Conservation (phyloP, 371 early-diverging fungal species). For the Mucor indicus region DNA sequence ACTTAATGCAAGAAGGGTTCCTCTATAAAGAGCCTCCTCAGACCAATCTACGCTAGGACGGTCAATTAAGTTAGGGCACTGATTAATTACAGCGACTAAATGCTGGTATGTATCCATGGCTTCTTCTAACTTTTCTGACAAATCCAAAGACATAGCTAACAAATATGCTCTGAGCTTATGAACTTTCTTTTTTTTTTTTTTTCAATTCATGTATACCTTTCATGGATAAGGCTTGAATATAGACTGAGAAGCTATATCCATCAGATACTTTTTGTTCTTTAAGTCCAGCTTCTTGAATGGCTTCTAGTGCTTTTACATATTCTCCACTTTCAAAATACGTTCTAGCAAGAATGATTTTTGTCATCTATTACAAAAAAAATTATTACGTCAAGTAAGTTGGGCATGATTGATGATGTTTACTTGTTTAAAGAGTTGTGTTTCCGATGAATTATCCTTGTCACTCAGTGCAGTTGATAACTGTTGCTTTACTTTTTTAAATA, state of each 20-base stretch:
- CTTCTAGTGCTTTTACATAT: conserved; percentile 26
- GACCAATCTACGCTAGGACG: conserved; percentile 60
- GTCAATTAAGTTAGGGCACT: conserved; percentile 30
- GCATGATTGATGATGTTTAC: not conserved
- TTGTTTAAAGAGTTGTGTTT: conserved; percentile 5
- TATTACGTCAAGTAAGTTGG: too few relatives aligned
- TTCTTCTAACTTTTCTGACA: conserved; percentile 33
- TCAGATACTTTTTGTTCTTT: conserved; percentile 9
- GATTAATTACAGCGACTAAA: conserved; percentile 29
- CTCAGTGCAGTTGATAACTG: conserved; percentile 19
- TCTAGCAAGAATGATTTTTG: conserved; percentile 35
- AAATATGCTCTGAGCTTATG: not conserved
- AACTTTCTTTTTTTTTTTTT: too few relatives aligned
- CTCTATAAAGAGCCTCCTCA: conserved; percentile 69
- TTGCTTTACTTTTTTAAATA: conserved; percentile 21
- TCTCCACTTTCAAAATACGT: conserved; percentile 34
- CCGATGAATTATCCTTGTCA: conserved; percentile 17
- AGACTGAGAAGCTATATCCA: conserved; percentile 46
- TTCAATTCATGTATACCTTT: conserved; percentile 31
- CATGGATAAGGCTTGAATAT: conserved; percentile 42
- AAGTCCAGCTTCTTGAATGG: conserved; percentile 8
- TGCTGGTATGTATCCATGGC: conserved; percentile 49
- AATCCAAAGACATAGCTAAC: conserved; percentile 51
- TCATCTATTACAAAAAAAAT: conserved; percentile 26
- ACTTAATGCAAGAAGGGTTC: conserved; percentile 50